Conservation (phyloP, 768 basidiomycete species). For the Austroboletus festivus region DNA sequence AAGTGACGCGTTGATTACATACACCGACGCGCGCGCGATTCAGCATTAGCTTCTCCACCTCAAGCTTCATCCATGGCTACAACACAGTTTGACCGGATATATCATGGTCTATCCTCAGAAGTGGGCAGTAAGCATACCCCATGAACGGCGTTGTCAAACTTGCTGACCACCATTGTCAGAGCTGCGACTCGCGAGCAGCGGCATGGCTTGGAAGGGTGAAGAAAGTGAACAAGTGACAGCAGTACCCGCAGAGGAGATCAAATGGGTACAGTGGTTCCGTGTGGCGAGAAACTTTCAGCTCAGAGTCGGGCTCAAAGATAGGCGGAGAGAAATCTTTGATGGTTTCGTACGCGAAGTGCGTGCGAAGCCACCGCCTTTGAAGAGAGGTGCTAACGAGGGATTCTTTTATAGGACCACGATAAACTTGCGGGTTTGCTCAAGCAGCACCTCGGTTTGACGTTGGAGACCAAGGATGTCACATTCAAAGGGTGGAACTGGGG, state of each 20-base stretch:
- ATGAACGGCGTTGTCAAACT: not conserved
- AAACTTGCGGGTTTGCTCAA: slow-evolving; percentile 77
- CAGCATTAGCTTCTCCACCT: slow-evolving; percentile 8
- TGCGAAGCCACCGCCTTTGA: not conserved
- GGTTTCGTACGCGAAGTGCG: slow-evolving; percentile 86
- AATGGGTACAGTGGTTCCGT: slow-evolving; percentile 87
- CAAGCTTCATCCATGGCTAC: slow-evolving; percentile 53
- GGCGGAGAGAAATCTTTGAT: slow-evolving; percentile 82
- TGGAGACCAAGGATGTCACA: slow-evolving; percentile 83
- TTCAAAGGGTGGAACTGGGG: slow-evolving; percentile 99
- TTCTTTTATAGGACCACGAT: slow-evolving; percentile 73
- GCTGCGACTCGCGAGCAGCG: slow-evolving; percentile 83
- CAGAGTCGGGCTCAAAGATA: slow-evolving; percentile 74
- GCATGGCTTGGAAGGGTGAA: slow-evolving; percentile 91
- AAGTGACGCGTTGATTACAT: slow-evolving; percentile 23
- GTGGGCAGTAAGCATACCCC: slow-evolving; percentile 69
- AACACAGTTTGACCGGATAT: slow-evolving; percentile 86
- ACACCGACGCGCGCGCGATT: slow-evolving; percentile 31
- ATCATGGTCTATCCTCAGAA: slow-evolving; percentile 66
- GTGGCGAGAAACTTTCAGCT: slow-evolving; percentile 93
- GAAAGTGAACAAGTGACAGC: slow-evolving; percentile 63
- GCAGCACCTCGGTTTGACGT: slow-evolving; percentile 78
- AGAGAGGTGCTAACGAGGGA: not conserved
- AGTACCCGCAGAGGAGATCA: slow-evolving; percentile 69
- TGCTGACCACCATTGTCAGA: slow-evolving; percentile 43